Evolutionary conservation across 345 rosid species (phyloP).

Genomic region (Anastatica hierochuntica): DNA sequence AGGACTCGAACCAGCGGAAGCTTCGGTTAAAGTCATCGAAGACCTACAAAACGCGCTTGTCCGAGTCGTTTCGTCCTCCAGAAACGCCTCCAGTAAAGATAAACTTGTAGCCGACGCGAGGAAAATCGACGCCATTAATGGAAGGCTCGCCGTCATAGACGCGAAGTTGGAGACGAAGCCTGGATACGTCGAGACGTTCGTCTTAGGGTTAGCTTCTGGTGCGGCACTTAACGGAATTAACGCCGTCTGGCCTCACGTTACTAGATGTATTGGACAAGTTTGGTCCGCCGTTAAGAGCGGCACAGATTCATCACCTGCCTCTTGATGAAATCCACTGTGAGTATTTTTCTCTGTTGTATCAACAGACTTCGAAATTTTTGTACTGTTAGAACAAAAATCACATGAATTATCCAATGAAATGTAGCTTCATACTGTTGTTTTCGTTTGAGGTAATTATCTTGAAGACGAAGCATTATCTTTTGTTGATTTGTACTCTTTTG

Average conservation of each 20-base stretch:
- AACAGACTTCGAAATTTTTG: too few relatives aligned
- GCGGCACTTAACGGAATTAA: constrained; percentile 50
- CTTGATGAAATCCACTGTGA: too few relatives aligned
- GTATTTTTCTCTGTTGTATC: too few relatives aligned
- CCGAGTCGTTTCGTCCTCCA: constrained; percentile 44
- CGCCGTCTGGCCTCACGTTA: constrained; percentile 45
- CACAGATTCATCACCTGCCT: constrained; percentile 37
- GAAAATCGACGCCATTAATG: constrained; percentile 50
- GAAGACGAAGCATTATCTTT: too few relatives aligned
- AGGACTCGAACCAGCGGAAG: constrained; percentile 65
- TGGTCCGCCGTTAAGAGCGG: constrained; percentile 57
- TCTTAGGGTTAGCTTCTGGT: constrained; percentile 60
- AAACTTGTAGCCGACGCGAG: constrained; percentile 37
- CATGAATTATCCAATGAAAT: too few relatives aligned
- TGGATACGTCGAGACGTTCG: constrained; percentile 50
- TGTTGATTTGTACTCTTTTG: too few relatives aligned
- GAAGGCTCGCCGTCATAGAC: constrained; percentile 57
- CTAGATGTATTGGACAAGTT: constrained; percentile 44
- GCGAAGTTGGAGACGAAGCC: constrained; percentile 85
- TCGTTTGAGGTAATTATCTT: too few relatives aligned
- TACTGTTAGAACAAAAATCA: too few relatives aligned
- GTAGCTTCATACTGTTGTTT: too few relatives aligned
- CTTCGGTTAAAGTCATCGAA: constrained; percentile 72
- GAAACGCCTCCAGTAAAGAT: constrained; percentile 32
- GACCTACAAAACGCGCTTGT: constrained; percentile 69